Evolutionary conservation across 495 filamentous ascomycete species (phyloP).

Genomic region (Trichoderma reesei): DNA sequence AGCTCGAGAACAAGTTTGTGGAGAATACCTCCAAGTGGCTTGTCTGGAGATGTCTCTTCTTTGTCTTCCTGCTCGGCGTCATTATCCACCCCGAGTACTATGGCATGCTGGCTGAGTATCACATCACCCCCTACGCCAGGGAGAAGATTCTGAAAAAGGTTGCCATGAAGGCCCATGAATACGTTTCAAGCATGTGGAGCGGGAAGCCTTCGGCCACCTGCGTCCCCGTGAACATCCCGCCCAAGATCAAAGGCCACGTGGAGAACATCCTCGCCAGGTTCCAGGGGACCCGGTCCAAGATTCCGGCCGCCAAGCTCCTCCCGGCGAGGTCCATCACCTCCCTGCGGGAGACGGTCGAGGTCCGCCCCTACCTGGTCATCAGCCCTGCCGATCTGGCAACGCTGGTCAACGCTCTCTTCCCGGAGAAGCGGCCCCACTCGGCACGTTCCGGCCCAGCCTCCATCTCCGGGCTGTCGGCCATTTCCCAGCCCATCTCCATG

Average conservation of each 20-base stretch:
- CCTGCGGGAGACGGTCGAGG: slow-evolving; percentile 56
- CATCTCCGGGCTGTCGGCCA: slow-evolving; percentile 48
- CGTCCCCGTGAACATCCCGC: slow-evolving; percentile 45
- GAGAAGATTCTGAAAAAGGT: slow-evolving; percentile 82
- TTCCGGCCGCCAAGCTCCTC: slow-evolving; percentile 50
- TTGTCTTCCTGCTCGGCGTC: slow-evolving; percentile 71
- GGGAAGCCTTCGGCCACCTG: slow-evolving; percentile 39
- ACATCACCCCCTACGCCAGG: slow-evolving; percentile 81
- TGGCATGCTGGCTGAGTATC: slow-evolving; percentile 81
- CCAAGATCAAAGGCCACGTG: slow-evolving; percentile 60
- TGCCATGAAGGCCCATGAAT: slow-evolving; percentile 64
- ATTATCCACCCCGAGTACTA: slow-evolving; percentile 85
- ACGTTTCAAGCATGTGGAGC: slow-evolving; percentile 51
- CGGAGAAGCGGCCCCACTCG: slow-evolving; percentile 49
- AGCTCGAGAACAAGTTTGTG: slow-evolving; percentile 61
- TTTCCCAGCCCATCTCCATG: slow-evolving; percentile 39
- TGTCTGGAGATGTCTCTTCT: slow-evolving; percentile 85
- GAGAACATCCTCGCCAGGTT: slow-evolving; percentile 67
- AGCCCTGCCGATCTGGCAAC: slow-evolving; percentile 65
- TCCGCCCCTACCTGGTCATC: slow-evolving; percentile 62
- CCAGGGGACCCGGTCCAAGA: slow-evolving; percentile 39
- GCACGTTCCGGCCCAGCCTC: slow-evolving; percentile 56
- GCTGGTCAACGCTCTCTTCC: slow-evolving; percentile 61
- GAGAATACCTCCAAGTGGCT: slow-evolving; percentile 67
- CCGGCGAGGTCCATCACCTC: slow-evolving; percentile 61